These are phyloP conservation scores for Cercospora sojina DNA, from an alignment of 2,329 filamentous ascomycete genomes.

Conservation along the genomic window DNA sequence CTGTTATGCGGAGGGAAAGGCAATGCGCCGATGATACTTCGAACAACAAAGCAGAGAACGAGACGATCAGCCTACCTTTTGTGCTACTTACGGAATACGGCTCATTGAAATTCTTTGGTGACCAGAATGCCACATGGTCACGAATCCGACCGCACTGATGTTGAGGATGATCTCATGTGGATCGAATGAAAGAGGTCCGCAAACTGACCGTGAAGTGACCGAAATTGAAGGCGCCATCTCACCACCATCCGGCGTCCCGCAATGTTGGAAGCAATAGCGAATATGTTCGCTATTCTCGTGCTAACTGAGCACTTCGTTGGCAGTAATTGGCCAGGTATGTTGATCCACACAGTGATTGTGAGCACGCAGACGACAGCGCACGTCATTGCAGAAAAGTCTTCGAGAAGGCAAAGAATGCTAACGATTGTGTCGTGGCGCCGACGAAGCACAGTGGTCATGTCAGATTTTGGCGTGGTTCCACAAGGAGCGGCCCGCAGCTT, in stretches of 20 bases:
- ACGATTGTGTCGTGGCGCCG: neutral
- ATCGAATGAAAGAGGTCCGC: constrained; percentile 21
- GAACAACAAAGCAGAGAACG: constrained; percentile 2
- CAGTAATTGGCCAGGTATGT: neutral
- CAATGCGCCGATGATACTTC: neutral
- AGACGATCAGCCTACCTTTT: constrained; percentile 26
- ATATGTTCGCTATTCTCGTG: neutral
- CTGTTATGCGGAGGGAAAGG: neutral
- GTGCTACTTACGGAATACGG: constrained; percentile 14
- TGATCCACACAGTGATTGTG: neutral
- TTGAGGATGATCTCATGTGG: constrained; percentile 27
- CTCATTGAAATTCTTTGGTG: constrained; percentile 5
- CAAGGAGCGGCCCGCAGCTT: neutral
- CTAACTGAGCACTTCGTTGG: neutral
- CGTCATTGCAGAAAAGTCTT: constrained; percentile 6
- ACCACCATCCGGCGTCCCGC: constrained; percentile 18
- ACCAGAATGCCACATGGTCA: constrained; percentile 19
- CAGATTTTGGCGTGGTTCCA: neutral
- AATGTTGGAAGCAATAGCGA: neutral
- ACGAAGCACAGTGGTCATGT: neutral
- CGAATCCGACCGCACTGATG: constrained; percentile 6
- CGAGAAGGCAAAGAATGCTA: neutral
- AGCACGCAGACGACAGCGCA: neutral
- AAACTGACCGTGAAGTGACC: constrained; percentile 25
- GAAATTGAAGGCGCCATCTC: constrained; percentile 23